A percentile compares a stretch with the other conserved stretches of the same genome.
Conservation (phyloP, 2,329 filamentous ascomycete species). For the Cordyceps tenuipes region DNA sequence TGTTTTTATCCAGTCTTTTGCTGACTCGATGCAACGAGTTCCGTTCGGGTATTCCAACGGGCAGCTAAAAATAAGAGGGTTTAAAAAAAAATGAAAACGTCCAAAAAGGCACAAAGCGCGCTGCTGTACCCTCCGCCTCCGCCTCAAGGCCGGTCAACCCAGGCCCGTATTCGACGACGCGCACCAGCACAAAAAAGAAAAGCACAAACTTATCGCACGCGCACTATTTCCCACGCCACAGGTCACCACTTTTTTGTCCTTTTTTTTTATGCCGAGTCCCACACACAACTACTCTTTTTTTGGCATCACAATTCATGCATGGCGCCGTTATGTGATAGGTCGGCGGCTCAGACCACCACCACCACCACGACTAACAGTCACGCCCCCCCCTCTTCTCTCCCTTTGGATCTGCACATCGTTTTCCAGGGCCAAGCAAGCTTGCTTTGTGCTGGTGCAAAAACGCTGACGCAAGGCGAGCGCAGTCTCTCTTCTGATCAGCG, state of each 20-base stretch:
- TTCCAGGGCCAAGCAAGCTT: background rate
- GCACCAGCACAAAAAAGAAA: slow-evolving; percentile 2
- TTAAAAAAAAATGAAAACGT: background rate
- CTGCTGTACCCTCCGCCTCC: background rate
- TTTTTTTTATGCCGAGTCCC: slow-evolving; percentile 9
- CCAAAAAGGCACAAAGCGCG: background rate
- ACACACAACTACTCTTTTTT: background rate
- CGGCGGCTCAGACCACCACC: slow-evolving; percentile 8
- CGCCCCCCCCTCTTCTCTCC: background rate
- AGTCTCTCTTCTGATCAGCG: too few relatives aligned
- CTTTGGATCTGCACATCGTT: background rate
- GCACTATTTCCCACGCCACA: background rate
- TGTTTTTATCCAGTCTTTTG: background rate
- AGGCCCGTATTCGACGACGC: background rate
- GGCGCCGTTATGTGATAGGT: slow-evolving; percentile 8
- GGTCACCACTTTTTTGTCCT: background rate
- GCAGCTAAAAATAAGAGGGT: background rate
- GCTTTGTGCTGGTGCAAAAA: too few relatives aligned
- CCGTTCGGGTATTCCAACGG: background rate
- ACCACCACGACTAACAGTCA: too few relatives aligned
- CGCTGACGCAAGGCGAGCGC: too few relatives aligned
- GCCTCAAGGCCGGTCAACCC: background rate
- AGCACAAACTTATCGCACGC: background rate
- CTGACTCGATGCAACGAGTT: background rate
- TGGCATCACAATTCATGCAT: slow-evolving; percentile 10